These are phyloP conservation scores for Fusarium metavorans DNA, from an alignment of 2,329 filamentous ascomycete genomes.

Conservation along the genomic window DNA sequence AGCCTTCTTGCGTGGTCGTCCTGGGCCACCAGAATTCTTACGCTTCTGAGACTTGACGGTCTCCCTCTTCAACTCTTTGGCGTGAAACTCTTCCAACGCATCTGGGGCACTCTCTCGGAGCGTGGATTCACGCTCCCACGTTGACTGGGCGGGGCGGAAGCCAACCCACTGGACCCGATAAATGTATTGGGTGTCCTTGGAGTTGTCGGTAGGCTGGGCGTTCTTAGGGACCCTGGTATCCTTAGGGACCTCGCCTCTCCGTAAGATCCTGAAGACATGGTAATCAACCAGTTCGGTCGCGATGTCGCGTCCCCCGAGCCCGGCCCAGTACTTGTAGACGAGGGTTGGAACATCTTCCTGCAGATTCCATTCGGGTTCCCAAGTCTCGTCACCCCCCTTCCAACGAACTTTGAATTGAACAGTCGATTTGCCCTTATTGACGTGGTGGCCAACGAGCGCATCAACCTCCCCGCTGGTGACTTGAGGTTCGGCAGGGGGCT, in stretches of 20 bases:
- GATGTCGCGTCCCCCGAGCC: slow-evolving; percentile 34
- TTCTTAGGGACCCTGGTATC: slow-evolving; percentile 1
- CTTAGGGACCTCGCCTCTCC: slow-evolving; percentile 8
- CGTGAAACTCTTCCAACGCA: slow-evolving; percentile 39
- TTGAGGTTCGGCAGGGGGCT: slow-evolving; percentile 10
- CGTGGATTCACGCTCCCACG: slow-evolving; percentile 38
- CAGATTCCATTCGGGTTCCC: slow-evolving; percentile 43
- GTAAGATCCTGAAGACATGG: slow-evolving; percentile 42
- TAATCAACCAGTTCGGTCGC: slow-evolving; percentile 32
- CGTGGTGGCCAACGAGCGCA: slow-evolving; percentile 28
- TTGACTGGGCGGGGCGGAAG: slow-evolving; percentile 33
- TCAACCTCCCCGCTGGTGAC: slow-evolving; percentile 38
- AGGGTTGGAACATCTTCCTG: slow-evolving; percentile 40
- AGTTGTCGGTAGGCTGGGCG: slow-evolving; percentile 6
- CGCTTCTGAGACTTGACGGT: slow-evolving; percentile 32
- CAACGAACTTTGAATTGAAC: slow-evolving; percentile 41
- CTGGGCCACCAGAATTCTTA: slow-evolving; percentile 30
- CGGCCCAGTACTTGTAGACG: slow-evolving; percentile 44
- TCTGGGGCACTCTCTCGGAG: slow-evolving; percentile 36
- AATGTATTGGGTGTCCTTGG: slow-evolving; percentile 27
- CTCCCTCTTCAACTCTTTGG: slow-evolving; percentile 24
- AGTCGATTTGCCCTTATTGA: slow-evolving; percentile 34
- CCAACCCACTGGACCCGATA: slow-evolving; percentile 44
- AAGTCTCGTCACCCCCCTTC: slow-evolving; percentile 37
- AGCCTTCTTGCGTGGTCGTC: slow-evolving; percentile 42